A percentile compares a stretch with the other conserved stretches of the same genome.
These are phyloP conservation scores for Centaurea solstitialis DNA, from an alignment of 129 eudicot species.

Conservation along the genomic window DNA sequence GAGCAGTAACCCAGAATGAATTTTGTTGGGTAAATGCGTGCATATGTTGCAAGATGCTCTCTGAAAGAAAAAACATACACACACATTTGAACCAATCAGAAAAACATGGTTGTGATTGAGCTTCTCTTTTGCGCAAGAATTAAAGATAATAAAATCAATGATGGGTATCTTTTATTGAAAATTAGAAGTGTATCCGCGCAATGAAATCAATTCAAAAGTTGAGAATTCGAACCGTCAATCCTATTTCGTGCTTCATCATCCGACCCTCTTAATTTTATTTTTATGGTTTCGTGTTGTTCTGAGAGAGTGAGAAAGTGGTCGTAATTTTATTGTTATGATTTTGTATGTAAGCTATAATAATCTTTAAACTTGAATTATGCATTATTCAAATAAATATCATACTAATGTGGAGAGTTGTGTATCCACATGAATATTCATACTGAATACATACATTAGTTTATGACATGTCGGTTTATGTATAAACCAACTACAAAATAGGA, in stretches of 20 bases:
- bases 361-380: not conserved
- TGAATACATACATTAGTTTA: not conserved
- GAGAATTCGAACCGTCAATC: not conserved
- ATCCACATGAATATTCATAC: not conserved
- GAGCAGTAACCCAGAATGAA: constrained; percentile 91
- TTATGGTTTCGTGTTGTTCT: not conserved
- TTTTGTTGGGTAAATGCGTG: constrained; percentile 62
- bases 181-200: not conserved
- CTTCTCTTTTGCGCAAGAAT: not conserved
- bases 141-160: not conserved
- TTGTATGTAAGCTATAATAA: not conserved
- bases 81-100: not conserved
- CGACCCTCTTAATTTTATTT: not conserved
- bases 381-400: not conserved
- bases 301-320: not conserved
- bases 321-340: not conserved
- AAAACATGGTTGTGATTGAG: not conserved
- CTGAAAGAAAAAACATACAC: constrained; percentile 34
- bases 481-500: not conserved
- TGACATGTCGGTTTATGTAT: not conserved
- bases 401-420: not conserved
- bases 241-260: not conserved
- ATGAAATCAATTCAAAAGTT: not conserved
- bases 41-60: constrained; percentile 79
- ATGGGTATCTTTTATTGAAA: not conserved